These are phyloP conservation scores for Colletotrichum sansevieriae DNA, from an alignment of 2,329 filamentous ascomycete genomes.

Conservation along the genomic window DNA sequence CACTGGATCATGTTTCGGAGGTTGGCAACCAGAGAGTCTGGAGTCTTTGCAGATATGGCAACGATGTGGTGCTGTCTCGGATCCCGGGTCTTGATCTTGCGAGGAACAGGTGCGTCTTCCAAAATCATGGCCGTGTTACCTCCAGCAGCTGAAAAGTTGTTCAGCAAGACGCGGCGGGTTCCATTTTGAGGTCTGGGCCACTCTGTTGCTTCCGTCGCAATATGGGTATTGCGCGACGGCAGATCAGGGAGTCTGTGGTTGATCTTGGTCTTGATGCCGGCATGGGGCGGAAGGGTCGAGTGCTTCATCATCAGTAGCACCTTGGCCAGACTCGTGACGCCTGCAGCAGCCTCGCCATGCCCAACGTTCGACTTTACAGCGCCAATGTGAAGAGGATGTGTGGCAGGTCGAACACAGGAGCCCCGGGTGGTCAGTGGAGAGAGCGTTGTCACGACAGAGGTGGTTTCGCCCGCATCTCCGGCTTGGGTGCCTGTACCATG, in stretches of 20 bases:
- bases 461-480: constrained; percentile 45
- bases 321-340: constrained; percentile 40
- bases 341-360: constrained; percentile 37
- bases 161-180: constrained; percentile 64
- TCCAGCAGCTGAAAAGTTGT: constrained; percentile 79
- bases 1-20: constrained; percentile 53
- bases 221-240: constrained; percentile 66
- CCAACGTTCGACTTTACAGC: constrained; percentile 43
- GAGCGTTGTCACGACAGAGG: constrained; percentile 42
- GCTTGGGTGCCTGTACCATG: constrained; percentile 57
- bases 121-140: constrained; percentile 75
- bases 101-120: constrained; percentile 67
- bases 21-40: background rate
- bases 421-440: background rate
- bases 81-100: constrained; percentile 60
- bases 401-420: constrained; percentile 4
- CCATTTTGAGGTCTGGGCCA: constrained; percentile 62
- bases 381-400: constrained; percentile 45
- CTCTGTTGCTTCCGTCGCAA: constrained; percentile 63
- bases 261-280: constrained; percentile 74
- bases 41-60: constrained; percentile 65
- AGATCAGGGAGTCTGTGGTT: constrained; percentile 73
- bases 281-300: constrained; percentile 55
- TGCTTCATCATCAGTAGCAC: constrained; percentile 35
- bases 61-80: constrained; percentile 68